These are phyloP conservation scores for Sporothrix inflata DNA, from an alignment of 2,329 filamentous ascomycete species.

Conservation along the genomic window DNA sequence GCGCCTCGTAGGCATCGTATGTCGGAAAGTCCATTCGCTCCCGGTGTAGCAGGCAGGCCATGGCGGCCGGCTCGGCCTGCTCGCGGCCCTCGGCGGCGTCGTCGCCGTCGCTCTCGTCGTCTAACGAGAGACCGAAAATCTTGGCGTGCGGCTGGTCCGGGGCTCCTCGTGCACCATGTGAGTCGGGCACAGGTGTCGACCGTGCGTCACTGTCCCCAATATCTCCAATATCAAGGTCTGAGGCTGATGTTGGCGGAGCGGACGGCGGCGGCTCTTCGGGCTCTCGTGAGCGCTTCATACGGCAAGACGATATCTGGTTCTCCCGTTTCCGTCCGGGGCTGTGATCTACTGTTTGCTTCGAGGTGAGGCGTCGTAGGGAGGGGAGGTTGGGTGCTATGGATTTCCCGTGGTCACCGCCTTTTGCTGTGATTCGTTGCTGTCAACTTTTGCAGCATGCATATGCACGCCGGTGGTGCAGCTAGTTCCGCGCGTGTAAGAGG, in stretches of 20 bases:
- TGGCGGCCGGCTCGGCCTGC: constrained; percentile 48
- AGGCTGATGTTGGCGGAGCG: constrained; percentile 22
- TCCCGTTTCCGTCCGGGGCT: neutral
- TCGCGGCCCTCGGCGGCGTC: constrained; percentile 38
- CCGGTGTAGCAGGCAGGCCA: constrained; percentile 80
- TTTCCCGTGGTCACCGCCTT: constrained; percentile 15
- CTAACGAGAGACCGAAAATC: constrained; percentile 61
- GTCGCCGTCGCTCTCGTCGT: constrained; percentile 41
- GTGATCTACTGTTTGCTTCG: neutral
- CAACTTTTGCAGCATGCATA: constrained; percentile 20
- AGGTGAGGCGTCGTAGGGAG: neutral
- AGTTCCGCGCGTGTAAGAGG: constrained; percentile 6
- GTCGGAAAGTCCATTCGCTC: constrained; percentile 70
- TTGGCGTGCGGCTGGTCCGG: constrained; percentile 49
- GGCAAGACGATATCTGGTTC: neutral
- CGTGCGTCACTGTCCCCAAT: neutral
- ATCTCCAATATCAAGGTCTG: neutral
- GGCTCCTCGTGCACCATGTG: neutral
- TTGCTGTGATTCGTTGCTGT: constrained; percentile 12
- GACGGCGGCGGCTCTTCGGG: constrained; percentile 49
- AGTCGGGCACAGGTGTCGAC: neutral
- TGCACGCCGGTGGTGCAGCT: constrained; percentile 11
- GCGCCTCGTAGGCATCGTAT: constrained; percentile 81
- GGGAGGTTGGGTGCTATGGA: constrained; percentile 3
- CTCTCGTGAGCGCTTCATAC: constrained; percentile 67